Conservation (phyloP, 192 early-diverging fungal genomes). For the Kickxella alabastrina region DNA sequence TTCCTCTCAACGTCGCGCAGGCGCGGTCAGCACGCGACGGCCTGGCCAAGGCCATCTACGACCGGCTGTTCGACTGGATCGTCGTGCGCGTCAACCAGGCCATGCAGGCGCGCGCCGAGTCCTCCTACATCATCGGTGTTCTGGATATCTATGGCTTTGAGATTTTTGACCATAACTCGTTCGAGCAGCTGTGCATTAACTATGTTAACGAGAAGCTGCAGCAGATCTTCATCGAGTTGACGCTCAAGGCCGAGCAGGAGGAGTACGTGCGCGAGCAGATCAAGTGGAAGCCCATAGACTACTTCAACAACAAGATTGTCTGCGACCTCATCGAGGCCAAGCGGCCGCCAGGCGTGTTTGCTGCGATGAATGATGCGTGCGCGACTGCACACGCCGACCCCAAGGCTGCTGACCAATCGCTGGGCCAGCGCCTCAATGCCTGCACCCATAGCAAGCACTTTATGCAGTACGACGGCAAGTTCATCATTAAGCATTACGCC, state of each 20-base stretch:
- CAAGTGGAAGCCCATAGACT: conserved; percentile 98
- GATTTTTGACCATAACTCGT: conserved; percentile 91
- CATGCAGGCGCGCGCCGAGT: conserved; percentile 60
- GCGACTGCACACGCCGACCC: conserved; percentile 94
- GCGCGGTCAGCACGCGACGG: conserved; percentile 88
- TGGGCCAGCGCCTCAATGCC: conserved; percentile 64
- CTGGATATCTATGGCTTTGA: conserved; percentile 99
- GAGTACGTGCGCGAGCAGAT: conserved; percentile 96
- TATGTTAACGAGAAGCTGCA: conserved; percentile 97
- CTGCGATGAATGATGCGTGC: conserved; percentile 95
- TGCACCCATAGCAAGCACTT: conserved; percentile 73
- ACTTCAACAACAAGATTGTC: conserved; percentile 99
- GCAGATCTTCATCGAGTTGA: conserved; percentile 98
- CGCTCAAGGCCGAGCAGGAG: conserved; percentile 97
- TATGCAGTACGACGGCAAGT: conserved; percentile 64
- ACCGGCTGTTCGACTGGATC: conserved; percentile 97
- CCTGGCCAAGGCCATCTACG: conserved; percentile 90
- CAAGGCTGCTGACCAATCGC: conserved; percentile 69
- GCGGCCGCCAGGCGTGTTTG: conserved; percentile 88
- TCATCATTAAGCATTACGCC: conserved; percentile 92
- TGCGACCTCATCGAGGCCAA: conserved; percentile 98
- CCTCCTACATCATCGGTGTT: conserved; percentile 80
- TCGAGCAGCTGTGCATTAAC: conserved; percentile 99
- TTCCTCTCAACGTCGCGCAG: conserved; percentile 87
- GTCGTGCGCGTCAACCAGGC: conserved; percentile 89